Conservation (phyloP, 176 grass and related monocot species). For the Eleusine coracana region DNA sequence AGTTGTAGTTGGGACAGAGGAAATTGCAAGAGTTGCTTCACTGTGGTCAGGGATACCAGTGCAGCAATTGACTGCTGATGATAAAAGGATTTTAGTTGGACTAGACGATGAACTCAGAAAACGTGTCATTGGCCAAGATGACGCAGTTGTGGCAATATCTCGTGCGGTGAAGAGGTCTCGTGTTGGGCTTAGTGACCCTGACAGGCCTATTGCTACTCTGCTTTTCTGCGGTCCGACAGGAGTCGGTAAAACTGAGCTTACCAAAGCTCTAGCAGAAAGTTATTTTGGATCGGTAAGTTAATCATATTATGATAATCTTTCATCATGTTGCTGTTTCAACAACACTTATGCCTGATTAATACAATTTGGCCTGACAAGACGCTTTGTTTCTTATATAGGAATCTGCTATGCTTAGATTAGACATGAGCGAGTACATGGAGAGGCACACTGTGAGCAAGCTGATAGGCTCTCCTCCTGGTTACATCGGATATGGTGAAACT, state of each 20-base stretch:
- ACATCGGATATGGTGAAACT: slow-evolving; percentile 85
- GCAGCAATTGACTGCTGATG: slow-evolving; percentile 86
- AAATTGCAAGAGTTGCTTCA: slow-evolving; percentile 90
- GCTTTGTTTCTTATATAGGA: slow-evolving; percentile 65
- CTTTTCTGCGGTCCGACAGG: slow-evolving; percentile 96
- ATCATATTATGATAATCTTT: slow-evolving; percentile 19
- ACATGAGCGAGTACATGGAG: slow-evolving; percentile 99
- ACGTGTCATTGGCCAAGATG: slow-evolving; percentile 94
- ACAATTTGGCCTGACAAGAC: slow-evolving; percentile 31
- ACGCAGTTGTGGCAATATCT: slow-evolving; percentile 82
- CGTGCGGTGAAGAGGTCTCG: slow-evolving; percentile 90
- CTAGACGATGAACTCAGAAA: slow-evolving; percentile 82
- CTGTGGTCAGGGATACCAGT: slow-evolving; percentile 98
- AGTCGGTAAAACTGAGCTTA: slow-evolving; percentile 96
- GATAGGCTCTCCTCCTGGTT: slow-evolving; percentile 97
- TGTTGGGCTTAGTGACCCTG: slow-evolving; percentile 88
- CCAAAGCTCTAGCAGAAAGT: slow-evolving; percentile 81
- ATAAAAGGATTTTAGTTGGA: slow-evolving; percentile 73
- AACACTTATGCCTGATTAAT: neutral
- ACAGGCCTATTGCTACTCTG: slow-evolving; percentile 87
- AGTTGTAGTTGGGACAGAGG: slow-evolving; percentile 80
- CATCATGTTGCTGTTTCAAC: slow-evolving; percentile 13
- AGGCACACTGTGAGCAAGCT: slow-evolving; percentile 95
- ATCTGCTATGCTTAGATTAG: slow-evolving; percentile 84
- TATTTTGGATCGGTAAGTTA: slow-evolving; percentile 88